Conservation (phyloP, 2,329 filamentous ascomycete species). For the Alternaria solani region DNA sequence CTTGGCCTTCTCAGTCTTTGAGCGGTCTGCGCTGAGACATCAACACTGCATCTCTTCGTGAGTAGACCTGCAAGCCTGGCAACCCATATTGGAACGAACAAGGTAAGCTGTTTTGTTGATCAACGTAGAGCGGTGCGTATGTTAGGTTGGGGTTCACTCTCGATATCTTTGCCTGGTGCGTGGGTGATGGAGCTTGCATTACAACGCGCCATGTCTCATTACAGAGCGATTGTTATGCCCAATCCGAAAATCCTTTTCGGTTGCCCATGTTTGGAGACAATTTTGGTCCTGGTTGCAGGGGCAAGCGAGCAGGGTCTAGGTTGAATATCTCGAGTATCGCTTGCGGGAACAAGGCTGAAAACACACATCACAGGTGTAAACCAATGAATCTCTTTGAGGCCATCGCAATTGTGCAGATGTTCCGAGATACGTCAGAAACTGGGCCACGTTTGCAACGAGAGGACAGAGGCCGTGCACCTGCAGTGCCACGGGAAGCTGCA, state of each 20-base stretch:
- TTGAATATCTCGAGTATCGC: constrained; percentile 37
- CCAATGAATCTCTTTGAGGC: constrained; percentile 23
- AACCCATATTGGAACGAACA: constrained; percentile 17
- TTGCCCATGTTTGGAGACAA: not conserved
- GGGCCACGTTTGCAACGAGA: constrained; percentile 46
- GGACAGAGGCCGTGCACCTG: constrained; percentile 42
- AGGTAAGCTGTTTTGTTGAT: constrained; percentile 30
- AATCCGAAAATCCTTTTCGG: not conserved
- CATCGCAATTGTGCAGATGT: constrained; percentile 22
- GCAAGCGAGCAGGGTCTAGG: constrained; percentile 6
- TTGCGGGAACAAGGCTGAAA: constrained; percentile 19
- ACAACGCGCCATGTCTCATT: constrained; percentile 21
- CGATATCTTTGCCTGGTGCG: constrained; percentile 11
- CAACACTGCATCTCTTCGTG: constrained; percentile 29
- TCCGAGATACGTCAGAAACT: constrained; percentile 27
- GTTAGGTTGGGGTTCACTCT: constrained; percentile 19
- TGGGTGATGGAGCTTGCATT: constrained; percentile 24
- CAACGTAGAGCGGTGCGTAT: constrained; percentile 30
- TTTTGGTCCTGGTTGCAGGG: not conserved
- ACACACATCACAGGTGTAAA: constrained; percentile 25
- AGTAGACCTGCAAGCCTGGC: constrained; percentile 19
- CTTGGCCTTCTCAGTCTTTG: constrained; percentile 26
- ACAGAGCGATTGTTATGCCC: not conserved
- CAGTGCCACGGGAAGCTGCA: constrained; percentile 42
- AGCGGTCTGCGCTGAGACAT: constrained; percentile 44